Evolutionary conservation across 108 stramenopile species (phyloP).

Genomic region (Licmophora abbreviata): DNA sequence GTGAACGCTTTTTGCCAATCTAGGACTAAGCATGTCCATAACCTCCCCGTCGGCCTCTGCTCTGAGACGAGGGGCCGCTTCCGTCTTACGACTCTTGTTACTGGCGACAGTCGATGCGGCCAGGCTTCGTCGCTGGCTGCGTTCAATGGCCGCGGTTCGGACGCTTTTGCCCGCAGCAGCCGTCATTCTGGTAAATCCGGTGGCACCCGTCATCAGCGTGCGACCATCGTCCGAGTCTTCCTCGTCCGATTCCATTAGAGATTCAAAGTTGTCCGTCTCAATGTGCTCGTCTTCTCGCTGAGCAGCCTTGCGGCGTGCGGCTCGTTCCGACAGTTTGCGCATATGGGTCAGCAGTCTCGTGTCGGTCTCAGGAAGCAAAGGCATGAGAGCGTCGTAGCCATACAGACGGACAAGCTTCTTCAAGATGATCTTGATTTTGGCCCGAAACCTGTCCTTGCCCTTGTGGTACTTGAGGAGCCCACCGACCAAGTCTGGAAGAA

Average conservation of each 20-base stretch:
- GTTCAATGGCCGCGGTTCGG: conserved; percentile 9
- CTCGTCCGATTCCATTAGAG: conserved; percentile 81
- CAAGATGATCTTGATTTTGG: conserved; percentile 90
- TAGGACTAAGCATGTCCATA: conserved; percentile 77
- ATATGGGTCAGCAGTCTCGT: conserved; percentile 81
- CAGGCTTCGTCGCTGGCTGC: conserved; percentile 3
- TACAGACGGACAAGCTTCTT: conserved; percentile 84
- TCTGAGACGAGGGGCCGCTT: conserved; percentile 32
- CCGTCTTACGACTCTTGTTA: background rate
- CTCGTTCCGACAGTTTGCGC: conserved; percentile 68
- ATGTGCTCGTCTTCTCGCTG: conserved; percentile 25
- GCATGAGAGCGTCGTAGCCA: conserved; percentile 72
- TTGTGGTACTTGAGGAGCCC: conserved; percentile 75
- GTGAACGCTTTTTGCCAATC: conserved; percentile 50
- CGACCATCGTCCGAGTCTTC: conserved; percentile 80
- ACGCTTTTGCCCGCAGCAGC: conserved; percentile 26
- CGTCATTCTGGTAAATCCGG: conserved; percentile 55
- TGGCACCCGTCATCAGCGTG: conserved; percentile 63
- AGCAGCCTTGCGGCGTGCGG: conserved; percentile 43
- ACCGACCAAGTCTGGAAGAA: conserved; percentile 68
- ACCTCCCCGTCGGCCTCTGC: conserved; percentile 64
- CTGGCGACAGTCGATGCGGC: conserved; percentile 21
- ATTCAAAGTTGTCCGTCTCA: conserved; percentile 38
- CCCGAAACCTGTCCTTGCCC: conserved; percentile 77
- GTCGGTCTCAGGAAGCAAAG: conserved; percentile 73